These are phyloP conservation scores for Triticum urartu DNA, from an alignment of 176 grass and related monocot genomes.

Conservation along the genomic window DNA sequence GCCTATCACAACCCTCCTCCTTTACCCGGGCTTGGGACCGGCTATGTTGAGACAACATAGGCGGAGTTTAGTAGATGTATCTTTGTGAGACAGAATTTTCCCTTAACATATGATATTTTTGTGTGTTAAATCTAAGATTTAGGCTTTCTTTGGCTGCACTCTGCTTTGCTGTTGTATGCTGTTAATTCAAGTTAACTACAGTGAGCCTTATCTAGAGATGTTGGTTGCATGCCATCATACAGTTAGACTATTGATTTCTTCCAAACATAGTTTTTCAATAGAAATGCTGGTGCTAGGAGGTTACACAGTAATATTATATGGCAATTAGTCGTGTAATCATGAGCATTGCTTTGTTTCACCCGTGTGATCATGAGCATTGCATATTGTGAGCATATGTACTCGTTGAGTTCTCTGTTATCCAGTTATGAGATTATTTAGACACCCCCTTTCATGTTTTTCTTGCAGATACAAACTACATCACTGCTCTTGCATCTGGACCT, in stretches of 20 bases:
- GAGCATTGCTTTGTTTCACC: not conserved
- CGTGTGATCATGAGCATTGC: not conserved
- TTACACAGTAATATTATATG: not conserved
- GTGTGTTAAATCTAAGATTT: conserved; percentile 10
- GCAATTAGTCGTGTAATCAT: not conserved
- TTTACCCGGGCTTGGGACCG: too few relatives aligned
- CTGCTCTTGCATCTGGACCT: conserved; percentile 75
- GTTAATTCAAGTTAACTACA: not conserved
- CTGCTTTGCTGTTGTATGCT: not conserved
- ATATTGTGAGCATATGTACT: not conserved
- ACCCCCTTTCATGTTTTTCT: conserved; percentile 15
- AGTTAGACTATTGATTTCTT: conserved; percentile 7
- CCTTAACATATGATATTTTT: not conserved
- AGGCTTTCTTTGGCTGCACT: not conserved
- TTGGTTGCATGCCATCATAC: not conserved
- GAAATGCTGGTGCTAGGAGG: conserved; percentile 8
- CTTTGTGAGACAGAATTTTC: not conserved
- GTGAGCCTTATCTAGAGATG: conserved; percentile 14
- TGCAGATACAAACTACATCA: conserved; percentile 71
- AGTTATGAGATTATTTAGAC: conserved; percentile 16
- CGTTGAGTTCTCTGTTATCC: not conserved
- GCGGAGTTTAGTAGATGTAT: not conserved
- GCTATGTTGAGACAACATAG: too few relatives aligned
- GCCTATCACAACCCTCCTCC: too few relatives aligned
- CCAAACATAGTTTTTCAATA: conserved; percentile 1